These are phyloP conservation scores for Taxillus chinensis DNA, from an alignment of 164 flowering plant species.

Conservation along the genomic window DNA sequence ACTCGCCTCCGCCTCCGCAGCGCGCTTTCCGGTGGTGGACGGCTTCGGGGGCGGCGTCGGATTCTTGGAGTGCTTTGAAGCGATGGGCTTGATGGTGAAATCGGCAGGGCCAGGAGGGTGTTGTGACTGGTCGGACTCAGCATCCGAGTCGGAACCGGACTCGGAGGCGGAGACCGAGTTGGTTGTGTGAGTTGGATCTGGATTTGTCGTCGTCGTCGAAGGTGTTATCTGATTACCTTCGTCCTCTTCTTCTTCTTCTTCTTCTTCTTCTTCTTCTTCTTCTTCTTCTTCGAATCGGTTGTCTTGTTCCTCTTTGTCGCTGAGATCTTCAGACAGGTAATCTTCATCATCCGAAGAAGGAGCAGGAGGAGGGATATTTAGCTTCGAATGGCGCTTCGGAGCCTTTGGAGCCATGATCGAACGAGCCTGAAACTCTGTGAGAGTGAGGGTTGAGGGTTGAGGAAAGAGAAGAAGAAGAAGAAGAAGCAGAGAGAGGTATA, in stretches of 20 bases:
- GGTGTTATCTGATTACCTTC: not conserved
- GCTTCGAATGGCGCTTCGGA: not conserved
- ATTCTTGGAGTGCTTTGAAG: not conserved
- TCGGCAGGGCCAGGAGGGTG: not conserved
- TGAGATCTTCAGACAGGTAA: not conserved
- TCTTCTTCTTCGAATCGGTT: not conserved
- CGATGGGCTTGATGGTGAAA: not conserved
- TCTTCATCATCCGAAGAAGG: not conserved
- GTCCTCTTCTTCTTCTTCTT: not conserved
- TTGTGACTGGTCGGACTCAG: conserved; percentile 8
- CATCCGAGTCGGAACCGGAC: conserved; percentile 1
- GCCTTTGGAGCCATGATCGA: not conserved
- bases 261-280: not conserved
- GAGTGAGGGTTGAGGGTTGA: too few species aligned
- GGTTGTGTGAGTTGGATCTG: not conserved
- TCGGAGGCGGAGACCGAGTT: not conserved
- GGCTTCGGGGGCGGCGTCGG: not conserved
- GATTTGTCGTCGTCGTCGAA: not conserved
- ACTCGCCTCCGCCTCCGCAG: not conserved
- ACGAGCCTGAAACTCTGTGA: too few species aligned
- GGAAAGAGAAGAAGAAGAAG: too few species aligned
- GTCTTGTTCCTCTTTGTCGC: conserved; percentile 2
- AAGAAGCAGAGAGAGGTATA: too few species aligned
- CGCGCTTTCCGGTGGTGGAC: not conserved
- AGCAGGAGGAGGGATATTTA: not conserved